These are phyloP conservation scores for Aegilops umbellulata DNA, from an alignment of 176 grass and related monocot genomes.

Conservation along the genomic window DNA sequence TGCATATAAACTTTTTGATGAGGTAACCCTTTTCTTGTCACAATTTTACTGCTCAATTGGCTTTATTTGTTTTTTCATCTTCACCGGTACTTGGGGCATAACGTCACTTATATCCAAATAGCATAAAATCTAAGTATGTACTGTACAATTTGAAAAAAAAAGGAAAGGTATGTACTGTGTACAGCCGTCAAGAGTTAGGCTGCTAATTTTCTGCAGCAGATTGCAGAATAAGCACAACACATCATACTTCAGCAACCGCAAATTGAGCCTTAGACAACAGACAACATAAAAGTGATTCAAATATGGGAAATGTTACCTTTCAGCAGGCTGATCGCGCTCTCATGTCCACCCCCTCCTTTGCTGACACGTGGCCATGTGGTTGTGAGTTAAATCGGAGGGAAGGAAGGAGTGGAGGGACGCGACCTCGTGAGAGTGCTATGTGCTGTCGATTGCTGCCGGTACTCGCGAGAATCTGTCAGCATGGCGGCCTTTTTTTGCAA, in stretches of 20 bases:
- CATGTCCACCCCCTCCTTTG: too few species aligned
- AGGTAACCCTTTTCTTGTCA: slow-evolving; percentile 47
- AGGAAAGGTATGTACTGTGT: neutral
- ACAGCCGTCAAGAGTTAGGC: neutral
- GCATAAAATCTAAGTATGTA: slow-evolving; percentile 15
- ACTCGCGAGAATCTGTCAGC: too few species aligned
- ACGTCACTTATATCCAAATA: slow-evolving; percentile 15
- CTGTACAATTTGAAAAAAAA: neutral
- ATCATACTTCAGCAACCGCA: neutral
- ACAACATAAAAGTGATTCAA: neutral
- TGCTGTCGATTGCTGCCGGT: too few species aligned
- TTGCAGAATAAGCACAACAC: too few species aligned
- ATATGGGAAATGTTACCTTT: neutral
- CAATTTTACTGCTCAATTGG: slow-evolving; percentile 16
- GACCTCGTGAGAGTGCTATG: too few species aligned
- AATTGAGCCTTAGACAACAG: neutral
- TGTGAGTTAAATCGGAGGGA: too few species aligned
- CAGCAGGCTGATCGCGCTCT: too few species aligned
- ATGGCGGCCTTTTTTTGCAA: too few species aligned
- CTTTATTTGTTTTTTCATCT: slow-evolving; percentile 8
- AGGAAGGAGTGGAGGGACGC: too few species aligned
- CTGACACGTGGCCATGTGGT: too few species aligned
- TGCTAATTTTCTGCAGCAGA: neutral
- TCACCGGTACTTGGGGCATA: neutral
- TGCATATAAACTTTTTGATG: slow-evolving; percentile 88